Evolutionary conservation across 805 yeast species (phyloP).

Genomic region (Wickerhamomyces queroliae): DNA sequence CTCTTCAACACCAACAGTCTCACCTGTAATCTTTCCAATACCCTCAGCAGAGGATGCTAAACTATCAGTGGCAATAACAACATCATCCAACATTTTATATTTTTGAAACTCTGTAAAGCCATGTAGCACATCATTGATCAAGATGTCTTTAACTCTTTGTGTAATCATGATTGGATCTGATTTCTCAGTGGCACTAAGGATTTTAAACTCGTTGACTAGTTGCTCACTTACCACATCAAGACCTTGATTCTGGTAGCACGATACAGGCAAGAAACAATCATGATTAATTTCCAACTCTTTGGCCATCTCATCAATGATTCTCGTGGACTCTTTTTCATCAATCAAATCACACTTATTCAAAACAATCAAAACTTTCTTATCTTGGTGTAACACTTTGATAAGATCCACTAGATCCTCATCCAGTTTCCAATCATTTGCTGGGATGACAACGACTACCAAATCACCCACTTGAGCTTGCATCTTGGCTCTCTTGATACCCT

Average conservation of each 20-base stretch:
- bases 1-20: constrained; percentile 83
- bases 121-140: constrained; percentile 67
- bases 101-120: constrained; percentile 63
- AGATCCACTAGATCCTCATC: constrained; percentile 35
- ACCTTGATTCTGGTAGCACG: constrained; percentile 60
- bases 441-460: constrained; percentile 59
- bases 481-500: constrained; percentile 80
- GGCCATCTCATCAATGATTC: constrained; percentile 18
- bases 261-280: constrained; percentile 34
- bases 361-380: constrained; percentile 34
- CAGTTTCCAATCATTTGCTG: constrained; percentile 34
- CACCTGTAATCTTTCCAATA: constrained; percentile 89
- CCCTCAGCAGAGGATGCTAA: constrained; percentile 73
- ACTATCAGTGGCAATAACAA: constrained; percentile 77
- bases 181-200: constrained; percentile 41
- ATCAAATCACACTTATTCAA: constrained; percentile 59
- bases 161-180: constrained; percentile 71
- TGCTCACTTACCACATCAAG: constrained; percentile 36
- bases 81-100: constrained; percentile 52
- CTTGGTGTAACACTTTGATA: constrained; percentile 23
- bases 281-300: constrained; percentile 15
- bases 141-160: constrained; percentile 66
- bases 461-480: constrained; percentile 56
- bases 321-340: constrained; percentile 9
- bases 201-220: constrained; percentile 42